Percentiles rank a stretch among this genome's conserved stretches.
phyloP scores from a whole-genome alignment of 192 early-diverging fungal species.

The Obelidium mucronatum region DNA sequence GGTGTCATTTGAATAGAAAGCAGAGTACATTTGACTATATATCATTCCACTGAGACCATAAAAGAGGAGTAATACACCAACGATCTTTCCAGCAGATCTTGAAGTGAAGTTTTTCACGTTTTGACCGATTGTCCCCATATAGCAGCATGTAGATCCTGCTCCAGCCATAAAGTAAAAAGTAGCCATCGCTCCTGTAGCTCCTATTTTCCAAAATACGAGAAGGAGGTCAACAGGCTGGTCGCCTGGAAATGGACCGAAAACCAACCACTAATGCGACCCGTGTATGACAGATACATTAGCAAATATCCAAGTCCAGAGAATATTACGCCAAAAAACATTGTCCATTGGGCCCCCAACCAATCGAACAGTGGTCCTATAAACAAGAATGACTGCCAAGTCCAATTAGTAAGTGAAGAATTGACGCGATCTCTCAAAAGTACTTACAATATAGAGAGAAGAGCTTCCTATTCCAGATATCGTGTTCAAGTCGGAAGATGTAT shows the following conservation, averaged over 20 bases:
- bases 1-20: slow-evolving; percentile 3
- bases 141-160: slow-evolving; percentile 20
- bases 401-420: neutral
- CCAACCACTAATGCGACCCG: slow-evolving; percentile 4
- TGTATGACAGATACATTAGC: slow-evolving; percentile 36
- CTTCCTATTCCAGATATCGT: slow-evolving; percentile 37
- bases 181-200: slow-evolving; percentile 8
- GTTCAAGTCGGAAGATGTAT: slow-evolving; percentile 36
- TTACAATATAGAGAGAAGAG: slow-evolving; percentile 39
- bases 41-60: slow-evolving; percentile 44
- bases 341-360: slow-evolving; percentile 27
- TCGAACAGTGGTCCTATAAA: slow-evolving; percentile 46
- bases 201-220: neutral
- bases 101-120: slow-evolving; percentile 32
- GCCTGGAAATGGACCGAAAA: neutral
- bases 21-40: slow-evolving; percentile 37
- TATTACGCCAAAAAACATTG: slow-evolving; percentile 22
- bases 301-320: slow-evolving; percentile 30
- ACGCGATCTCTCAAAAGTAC: neutral
- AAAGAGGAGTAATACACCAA: slow-evolving; percentile 37
- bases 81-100: slow-evolving; percentile 21
- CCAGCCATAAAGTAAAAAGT: slow-evolving; percentile 39
- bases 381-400: slow-evolving; percentile 26
- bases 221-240: too few relatives aligned
- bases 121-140: slow-evolving; percentile 36